phyloP scores from a whole-genome alignment of 176 grass and related monocot genomes.

The Saccharum officinarum region DNA sequence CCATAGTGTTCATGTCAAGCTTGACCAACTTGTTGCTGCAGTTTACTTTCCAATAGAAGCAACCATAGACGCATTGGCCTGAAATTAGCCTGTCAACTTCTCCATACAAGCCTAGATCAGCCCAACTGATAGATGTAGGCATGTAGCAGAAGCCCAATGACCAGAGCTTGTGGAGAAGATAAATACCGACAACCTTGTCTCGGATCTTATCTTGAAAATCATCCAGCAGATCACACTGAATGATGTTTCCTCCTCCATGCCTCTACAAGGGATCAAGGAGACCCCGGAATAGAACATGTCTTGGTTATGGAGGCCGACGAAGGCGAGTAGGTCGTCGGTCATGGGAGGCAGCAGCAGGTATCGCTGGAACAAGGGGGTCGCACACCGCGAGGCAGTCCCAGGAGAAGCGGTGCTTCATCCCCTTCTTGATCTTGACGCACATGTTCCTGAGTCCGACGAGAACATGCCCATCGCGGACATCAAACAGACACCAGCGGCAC shows the following conservation, averaged over 20 bases:
- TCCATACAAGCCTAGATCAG: not conserved
- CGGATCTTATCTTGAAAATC: not conserved
- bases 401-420: too few relatives aligned
- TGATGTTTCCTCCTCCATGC: not conserved
- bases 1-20: too few relatives aligned
- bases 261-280: not conserved
- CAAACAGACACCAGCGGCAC: not conserved
- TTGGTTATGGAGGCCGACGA: not conserved
- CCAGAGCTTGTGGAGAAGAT: not conserved
- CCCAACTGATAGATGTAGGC: not conserved
- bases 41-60: too few relatives aligned
- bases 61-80: too few relatives aligned
- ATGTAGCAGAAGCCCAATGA: not conserved
- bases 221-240: not conserved
- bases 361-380: not conserved
- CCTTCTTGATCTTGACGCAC: too few relatives aligned
- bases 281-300: too few relatives aligned
- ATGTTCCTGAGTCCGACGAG: not conserved
- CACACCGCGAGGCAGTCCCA: not conserved
- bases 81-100: too few relatives aligned
- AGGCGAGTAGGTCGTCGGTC: not conserved
- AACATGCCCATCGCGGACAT: not conserved
- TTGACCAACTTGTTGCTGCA: too few relatives aligned
- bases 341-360: conserved; percentile 24
- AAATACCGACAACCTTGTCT: not conserved